Evolutionary conservation across 495 filamentous ascomycete genomes (phyloP).

Genomic region (Baudoinia panamericana): DNA sequence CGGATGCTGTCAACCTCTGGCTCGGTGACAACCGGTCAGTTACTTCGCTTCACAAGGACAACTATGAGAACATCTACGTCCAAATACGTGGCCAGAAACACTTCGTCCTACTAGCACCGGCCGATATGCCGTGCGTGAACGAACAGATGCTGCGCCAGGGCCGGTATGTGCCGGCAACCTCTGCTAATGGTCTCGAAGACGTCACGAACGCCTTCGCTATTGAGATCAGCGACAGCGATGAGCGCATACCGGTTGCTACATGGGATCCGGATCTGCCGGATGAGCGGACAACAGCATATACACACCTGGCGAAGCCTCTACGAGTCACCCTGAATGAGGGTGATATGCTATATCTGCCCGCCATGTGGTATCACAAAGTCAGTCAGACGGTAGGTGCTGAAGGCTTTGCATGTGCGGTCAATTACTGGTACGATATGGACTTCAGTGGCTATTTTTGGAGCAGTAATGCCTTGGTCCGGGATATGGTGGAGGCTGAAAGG

Average conservation of each 20-base stretch:
- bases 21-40: conserved; percentile 52
- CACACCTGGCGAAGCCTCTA: conserved; percentile 40
- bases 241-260: conserved; percentile 45
- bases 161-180: conserved; percentile 33
- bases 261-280: conserved; percentile 56
- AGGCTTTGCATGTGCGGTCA: conserved; percentile 58
- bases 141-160: conserved; percentile 41
- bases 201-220: conserved; percentile 23
- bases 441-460: conserved; percentile 25
- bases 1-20: conserved; percentile 71
- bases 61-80: conserved; percentile 72
- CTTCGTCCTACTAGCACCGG: conserved; percentile 56
- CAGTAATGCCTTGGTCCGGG: conserved; percentile 11
- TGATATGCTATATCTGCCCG: conserved; percentile 69
- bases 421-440: conserved; percentile 54
- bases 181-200: neutral
- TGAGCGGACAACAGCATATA: conserved; percentile 39
- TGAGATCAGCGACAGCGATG: conserved; percentile 27
- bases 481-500: conserved; percentile 2
- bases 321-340: conserved; percentile 51
- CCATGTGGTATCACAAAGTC: conserved; percentile 60
- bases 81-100: conserved; percentile 55
- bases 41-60: conserved; percentile 62
- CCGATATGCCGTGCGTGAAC: conserved; percentile 48
- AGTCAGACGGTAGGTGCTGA: conserved; percentile 49